Conservation (phyloP, 208 protist species). For the Strigomonas culicis region DNA sequence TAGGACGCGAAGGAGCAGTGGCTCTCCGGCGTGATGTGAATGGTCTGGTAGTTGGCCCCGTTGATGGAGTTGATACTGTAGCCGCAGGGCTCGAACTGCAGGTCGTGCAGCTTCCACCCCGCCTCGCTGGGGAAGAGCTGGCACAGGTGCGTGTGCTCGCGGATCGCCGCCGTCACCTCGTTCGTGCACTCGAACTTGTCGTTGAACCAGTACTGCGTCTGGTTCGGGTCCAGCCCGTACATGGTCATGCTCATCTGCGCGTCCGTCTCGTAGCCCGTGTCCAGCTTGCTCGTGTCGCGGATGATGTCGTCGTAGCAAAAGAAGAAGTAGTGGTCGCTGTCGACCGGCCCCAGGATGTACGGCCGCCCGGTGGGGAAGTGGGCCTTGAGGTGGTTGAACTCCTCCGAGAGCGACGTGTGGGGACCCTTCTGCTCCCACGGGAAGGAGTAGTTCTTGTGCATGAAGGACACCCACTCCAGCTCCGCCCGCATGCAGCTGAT, state of each 20-base stretch:
- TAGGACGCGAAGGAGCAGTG: slow-evolving; percentile 93
- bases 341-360: slow-evolving; percentile 89
- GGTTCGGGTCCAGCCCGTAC: slow-evolving; percentile 81
- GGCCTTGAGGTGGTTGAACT: slow-evolving; percentile 71
- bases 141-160: slow-evolving; percentile 57
- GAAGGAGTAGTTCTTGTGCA: slow-evolving; percentile 93
- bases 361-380: slow-evolving; percentile 80
- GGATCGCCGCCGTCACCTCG: slow-evolving; percentile 66
- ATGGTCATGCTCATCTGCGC: slow-evolving; percentile 90
- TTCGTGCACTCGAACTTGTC: slow-evolving; percentile 62
- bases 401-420: slow-evolving; percentile 77
- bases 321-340: slow-evolving; percentile 92
- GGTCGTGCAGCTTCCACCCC: slow-evolving; percentile 79
- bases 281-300: slow-evolving; percentile 24
- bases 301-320: slow-evolving; percentile 90
- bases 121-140: slow-evolving; percentile 53
- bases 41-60: slow-evolving; percentile 89
- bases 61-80: slow-evolving; percentile 94
- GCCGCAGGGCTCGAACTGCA: slow-evolving; percentile 93
- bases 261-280: slow-evolving; percentile 50
- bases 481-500: slow-evolving; percentile 76
- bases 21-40: slow-evolving; percentile 94
- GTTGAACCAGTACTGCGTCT: slow-evolving; percentile 84
- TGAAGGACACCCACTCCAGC: slow-evolving; percentile 88
- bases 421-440: slow-evolving; percentile 89